Percentiles rank a stretch among this genome's conserved stretches.
phyloP scores from a whole-genome alignment of 495 filamentous ascomycete genomes.

The Halenospora varia region DNA sequence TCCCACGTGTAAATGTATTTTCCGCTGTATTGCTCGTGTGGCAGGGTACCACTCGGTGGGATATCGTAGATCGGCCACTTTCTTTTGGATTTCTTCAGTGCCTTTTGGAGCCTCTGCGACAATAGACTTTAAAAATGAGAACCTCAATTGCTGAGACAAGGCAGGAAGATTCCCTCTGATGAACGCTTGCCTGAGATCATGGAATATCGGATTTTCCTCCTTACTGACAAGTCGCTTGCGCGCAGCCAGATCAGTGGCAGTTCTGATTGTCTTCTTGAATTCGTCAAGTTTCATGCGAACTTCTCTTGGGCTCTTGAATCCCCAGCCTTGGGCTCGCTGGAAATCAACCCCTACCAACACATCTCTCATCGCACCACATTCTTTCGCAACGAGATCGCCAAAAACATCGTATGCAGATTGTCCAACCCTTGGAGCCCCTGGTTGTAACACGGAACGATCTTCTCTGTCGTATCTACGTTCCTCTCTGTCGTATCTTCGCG shows the following conservation, averaged over 20 bases:
- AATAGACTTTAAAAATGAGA: slow-evolving; percentile 43
- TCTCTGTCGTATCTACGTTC: no score
- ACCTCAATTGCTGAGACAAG: slow-evolving; percentile 53
- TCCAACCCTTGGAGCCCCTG: neutral
- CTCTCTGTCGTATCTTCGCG: no score
- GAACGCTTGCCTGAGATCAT: slow-evolving; percentile 54
- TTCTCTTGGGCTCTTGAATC: slow-evolving; percentile 25
- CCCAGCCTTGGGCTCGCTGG: slow-evolving; percentile 29
- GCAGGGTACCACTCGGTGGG: slow-evolving; percentile 89
- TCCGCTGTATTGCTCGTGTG: slow-evolving; percentile 73
- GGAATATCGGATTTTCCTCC: slow-evolving; percentile 45
- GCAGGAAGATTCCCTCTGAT: slow-evolving; percentile 41
- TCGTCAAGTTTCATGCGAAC: slow-evolving; percentile 4
- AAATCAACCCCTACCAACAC: no score
- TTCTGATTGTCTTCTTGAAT: neutral
- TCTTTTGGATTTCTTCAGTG: slow-evolving; percentile 48
- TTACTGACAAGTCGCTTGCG: neutral
- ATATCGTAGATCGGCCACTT: slow-evolving; percentile 72
- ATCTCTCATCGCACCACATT: no score
- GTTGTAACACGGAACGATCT: no score
- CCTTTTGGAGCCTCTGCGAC: slow-evolving; percentile 26
- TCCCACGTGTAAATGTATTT: slow-evolving; percentile 88
- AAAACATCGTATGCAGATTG: slow-evolving; percentile 28
- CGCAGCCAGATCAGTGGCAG: slow-evolving; percentile 6
- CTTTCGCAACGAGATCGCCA: slow-evolving; percentile 23